Base-by-base conservation (phyloP, 208 protist genomes). In the Herpetomonas tarakana region DNA sequence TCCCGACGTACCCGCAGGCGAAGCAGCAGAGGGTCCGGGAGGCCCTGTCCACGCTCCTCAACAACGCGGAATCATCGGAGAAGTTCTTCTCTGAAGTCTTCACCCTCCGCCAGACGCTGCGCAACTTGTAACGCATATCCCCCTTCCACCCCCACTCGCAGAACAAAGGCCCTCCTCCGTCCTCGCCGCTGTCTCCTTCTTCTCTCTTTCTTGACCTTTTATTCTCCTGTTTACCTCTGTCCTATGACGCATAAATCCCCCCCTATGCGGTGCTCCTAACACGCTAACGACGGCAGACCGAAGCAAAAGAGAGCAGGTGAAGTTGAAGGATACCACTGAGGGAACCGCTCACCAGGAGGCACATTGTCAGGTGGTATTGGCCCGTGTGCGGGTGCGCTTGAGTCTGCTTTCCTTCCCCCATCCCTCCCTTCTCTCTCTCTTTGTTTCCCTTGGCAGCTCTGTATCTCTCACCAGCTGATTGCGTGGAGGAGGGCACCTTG, bases 1-100 rank as follows among this genome's bases (percentile, higher is more conserved):
- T 94, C 12, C 26, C 50, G 14, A 74, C 74, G 22, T 91, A 89
- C 61, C 88, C 81, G 39, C 67, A 77, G 52, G 53, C 65, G 25
- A 93, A 93, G 62, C 87, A 78, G 52, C 21, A 21, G 21, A 54
- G 68, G 19, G 72, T 93, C 50, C 76, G 79, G 12, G 87, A 91
- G 68, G 87, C 87, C 19, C 53, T 88, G 19, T 86, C 83, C 1
- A 41, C 51, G 1, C 66, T 93, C 14, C 72, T 78, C 24, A 86
- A 91, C 44, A 83, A 67, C 25, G 76, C 66, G 2, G 81, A 85
- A 45, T 78, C 87, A 35, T 71, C 78, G 58, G 78, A 87, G 27
- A 78, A 82, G 58, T 93, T 93, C 61, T 91, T 89, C 63, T 87
- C 81, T 4, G 83, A 89, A 55, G 80, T 90, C 9, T 91, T 88